Conservation (phyloP, 768 basidiomycete species). For the Boletus sensibilis region DNA sequence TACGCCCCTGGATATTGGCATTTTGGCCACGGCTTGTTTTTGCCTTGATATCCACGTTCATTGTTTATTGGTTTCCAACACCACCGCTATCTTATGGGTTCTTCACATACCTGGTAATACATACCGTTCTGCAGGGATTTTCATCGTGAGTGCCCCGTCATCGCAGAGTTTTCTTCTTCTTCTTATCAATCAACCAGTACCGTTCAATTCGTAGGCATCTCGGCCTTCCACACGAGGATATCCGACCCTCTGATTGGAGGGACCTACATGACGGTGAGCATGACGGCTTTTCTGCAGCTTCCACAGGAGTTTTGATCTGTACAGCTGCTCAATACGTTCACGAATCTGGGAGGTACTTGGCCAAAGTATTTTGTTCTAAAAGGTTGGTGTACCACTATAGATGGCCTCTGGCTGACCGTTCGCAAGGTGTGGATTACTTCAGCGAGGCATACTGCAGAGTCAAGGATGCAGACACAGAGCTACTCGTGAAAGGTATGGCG, state of each 20-base stretch:
- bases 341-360: conserved; percentile 98
- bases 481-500: conserved; percentile 53
- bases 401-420: conserved; percentile 9
- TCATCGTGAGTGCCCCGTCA: conserved; percentile 58
- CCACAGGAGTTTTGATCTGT: conserved; percentile 5
- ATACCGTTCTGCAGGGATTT: conserved; percentile 83
- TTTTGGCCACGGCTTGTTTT: conserved; percentile 87
- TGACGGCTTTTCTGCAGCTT: neutral
- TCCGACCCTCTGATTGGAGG: conserved; percentile 97
- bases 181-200: conserved; percentile 52
- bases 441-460: conserved; percentile 82
- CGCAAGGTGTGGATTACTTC: conserved; percentile 80
- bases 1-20: conserved; percentile 86
- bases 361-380: conserved; percentile 95
- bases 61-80: conserved; percentile 83
- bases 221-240: conserved; percentile 97
- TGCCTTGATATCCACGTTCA: conserved; percentile 65
- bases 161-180: neutral
- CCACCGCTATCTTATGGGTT: conserved; percentile 72
- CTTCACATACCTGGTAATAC: conserved; percentile 75
- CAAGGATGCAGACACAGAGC: conserved; percentile 50
- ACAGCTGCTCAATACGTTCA: conserved; percentile 91
- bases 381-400: conserved; percentile 40
- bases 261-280: conserved; percentile 95
- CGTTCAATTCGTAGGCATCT: conserved; percentile 98